Evolutionary conservation across 805 yeast species (phyloP).

Genomic region (Cyberlindnera mrakii): DNA sequence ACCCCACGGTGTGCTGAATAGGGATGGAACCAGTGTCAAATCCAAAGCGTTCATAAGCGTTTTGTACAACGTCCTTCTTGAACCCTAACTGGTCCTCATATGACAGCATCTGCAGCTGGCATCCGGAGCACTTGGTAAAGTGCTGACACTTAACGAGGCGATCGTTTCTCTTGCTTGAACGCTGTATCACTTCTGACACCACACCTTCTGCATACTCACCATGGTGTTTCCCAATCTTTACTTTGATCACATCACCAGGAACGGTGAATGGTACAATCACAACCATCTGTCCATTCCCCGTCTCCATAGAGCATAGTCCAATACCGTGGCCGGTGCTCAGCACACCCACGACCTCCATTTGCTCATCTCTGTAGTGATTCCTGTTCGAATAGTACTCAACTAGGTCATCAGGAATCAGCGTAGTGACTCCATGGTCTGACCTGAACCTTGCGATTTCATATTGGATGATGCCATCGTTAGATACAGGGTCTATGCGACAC

Average conservation of each 20-base stretch:
- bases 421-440: background rate
- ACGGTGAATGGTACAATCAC: constrained; percentile 78
- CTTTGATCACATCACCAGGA: constrained; percentile 72
- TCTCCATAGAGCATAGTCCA: background rate
- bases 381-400: constrained; percentile 4
- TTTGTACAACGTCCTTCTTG: constrained; percentile 66
- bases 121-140: constrained; percentile 88
- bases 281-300: constrained; percentile 37
- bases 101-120: constrained; percentile 78
- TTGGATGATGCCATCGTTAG: constrained; percentile 3
- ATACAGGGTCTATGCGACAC: constrained; percentile 4
- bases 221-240: constrained; percentile 69
- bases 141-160: constrained; percentile 57
- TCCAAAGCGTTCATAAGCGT: constrained; percentile 76
- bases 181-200: constrained; percentile 41
- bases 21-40: constrained; percentile 37
- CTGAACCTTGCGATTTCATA: constrained; percentile 6
- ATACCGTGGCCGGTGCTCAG: constrained; percentile 74
- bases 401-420: constrained; percentile 2
- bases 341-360: constrained; percentile 34
- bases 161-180: constrained; percentile 43
- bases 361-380: background rate
- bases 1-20: constrained; percentile 62
- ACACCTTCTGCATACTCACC: constrained; percentile 70
- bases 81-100: constrained; percentile 67